A percentile compares a stretch with the other conserved stretches of the same genome.
These are phyloP conservation scores for Aspergillus indologenus DNA, from an alignment of 495 filamentous ascomycete species.

Conservation along the genomic window DNA sequence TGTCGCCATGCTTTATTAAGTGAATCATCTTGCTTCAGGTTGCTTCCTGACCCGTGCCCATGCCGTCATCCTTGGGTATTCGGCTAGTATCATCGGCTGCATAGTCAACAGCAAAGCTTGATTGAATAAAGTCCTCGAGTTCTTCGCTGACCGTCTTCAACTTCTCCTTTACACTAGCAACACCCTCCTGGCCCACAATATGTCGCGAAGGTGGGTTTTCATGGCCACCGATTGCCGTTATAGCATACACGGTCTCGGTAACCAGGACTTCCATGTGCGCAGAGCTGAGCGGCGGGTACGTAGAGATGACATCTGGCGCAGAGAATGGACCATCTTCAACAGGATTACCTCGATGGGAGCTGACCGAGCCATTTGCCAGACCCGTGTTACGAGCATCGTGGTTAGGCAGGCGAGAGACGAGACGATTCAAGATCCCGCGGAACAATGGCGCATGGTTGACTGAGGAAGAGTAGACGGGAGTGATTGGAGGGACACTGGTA, in stretches of 20 bases:
- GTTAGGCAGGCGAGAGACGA: conserved; percentile 56
- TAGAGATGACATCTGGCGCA: conserved; percentile 56
- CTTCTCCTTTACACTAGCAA: conserved; percentile 89
- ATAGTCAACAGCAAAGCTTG: conserved; percentile 81
- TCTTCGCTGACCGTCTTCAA: conserved; percentile 95
- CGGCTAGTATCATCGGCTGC: conserved; percentile 36
- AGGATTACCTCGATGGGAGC: conserved; percentile 26
- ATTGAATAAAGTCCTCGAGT: conserved; percentile 90
- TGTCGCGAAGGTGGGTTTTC: conserved; percentile 94
- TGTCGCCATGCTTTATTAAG: background rate
- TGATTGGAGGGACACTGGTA: conserved; percentile 70
- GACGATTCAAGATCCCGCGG: conserved; percentile 72
- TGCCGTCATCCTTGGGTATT: conserved; percentile 23
- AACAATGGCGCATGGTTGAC: conserved; percentile 76
- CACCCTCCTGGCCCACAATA: conserved; percentile 89
- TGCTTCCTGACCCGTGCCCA: conserved; percentile 14
- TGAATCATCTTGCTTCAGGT: conserved; percentile 10
- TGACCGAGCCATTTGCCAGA: conserved; percentile 19
- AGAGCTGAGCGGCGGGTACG: conserved; percentile 68
- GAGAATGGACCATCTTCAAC: conserved; percentile 44
- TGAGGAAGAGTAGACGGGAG: conserved; percentile 68
- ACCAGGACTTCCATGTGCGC: conserved; percentile 65
- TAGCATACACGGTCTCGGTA: conserved; percentile 85
- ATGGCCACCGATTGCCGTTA: conserved; percentile 87
- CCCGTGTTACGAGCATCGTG: conserved; percentile 15